Evolutionary conservation across 768 basidiomycete species (phyloP), one percentile per base, ranked within the genome.

Genomic region (Suillus variegatus): DNA sequence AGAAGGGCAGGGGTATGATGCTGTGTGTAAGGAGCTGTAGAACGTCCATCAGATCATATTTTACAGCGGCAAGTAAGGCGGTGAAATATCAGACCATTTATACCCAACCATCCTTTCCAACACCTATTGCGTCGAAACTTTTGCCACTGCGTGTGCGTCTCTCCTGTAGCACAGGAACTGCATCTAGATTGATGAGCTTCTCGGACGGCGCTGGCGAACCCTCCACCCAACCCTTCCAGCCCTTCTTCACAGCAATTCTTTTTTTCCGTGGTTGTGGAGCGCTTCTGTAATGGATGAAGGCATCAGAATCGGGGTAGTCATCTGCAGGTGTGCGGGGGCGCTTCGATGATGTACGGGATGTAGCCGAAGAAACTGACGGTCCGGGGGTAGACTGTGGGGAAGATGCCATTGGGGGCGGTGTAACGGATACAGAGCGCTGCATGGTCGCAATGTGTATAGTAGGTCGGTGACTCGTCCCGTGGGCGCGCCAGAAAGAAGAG

Each of bases 221-320:
- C 80, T 93, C 92, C 25, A 94, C 90, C 92, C 92, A 94, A 46
- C 92, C 92, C 80, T 94, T 94, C 92, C 92, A 94, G 20, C 92
- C 92, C 76, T 94, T 94, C 78, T 84, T 88, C 43, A 84, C 88
- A 0, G 85, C 79, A 25, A 88, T 82, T 52, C 83, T 79, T 69
- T 89, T 88, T 81, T 86, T 91, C 75, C 82, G 84, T 54, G 84
- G 82, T n/a, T 72, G 79, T 1, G 76, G 35, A 12, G 36, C 25
- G 41, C 6, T 28, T 43, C 36, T 60, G 20, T 18, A 60, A 18
- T 28, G 25, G 43, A 20, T 28, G 18, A 60, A 12, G 16, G 41
- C 20, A 18, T 43, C 58, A 4, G 67, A 65, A 52, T 61, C 71
- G 47, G 68, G 72, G 62, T 75, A 71, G 66, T 85, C 82, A 66